Conservation (phyloP, 306 rosid genomes). For the Cyamopsis tetragonoloba region DNA sequence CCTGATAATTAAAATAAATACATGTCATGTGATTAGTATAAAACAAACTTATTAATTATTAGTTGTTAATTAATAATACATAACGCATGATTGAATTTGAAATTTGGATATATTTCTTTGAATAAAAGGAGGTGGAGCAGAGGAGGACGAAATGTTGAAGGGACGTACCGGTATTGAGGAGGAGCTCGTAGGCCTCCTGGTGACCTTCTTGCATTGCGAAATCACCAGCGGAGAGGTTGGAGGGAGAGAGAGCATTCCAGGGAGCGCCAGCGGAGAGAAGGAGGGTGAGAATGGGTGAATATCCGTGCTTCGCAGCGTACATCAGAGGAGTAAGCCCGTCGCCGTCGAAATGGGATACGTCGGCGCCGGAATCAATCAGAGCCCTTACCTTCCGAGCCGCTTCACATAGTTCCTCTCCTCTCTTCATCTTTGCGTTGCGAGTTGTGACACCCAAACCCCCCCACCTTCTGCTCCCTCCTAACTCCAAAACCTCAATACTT, state of each 20-base stretch:
- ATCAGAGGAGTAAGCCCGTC: conserved; percentile 79
- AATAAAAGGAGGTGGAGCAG: background rate
- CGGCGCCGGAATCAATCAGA: conserved; percentile 60
- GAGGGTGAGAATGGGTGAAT: conserved; percentile 43
- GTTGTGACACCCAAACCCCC: conserved; percentile 34
- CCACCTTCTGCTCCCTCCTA: background rate
- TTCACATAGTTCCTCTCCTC: conserved; percentile 49
- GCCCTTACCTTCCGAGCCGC: conserved; percentile 57
- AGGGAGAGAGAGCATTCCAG: conserved; percentile 91
- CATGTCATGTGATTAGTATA: too few species aligned
- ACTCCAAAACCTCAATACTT: background rate
- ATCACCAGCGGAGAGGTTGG: conserved; percentile 72
- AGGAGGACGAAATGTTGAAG: background rate
- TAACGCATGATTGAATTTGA: too few species aligned
- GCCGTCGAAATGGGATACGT: conserved; percentile 54
- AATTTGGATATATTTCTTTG: too few species aligned
- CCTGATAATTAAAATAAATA: conserved; percentile 39
- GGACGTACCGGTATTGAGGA: conserved; percentile 62
- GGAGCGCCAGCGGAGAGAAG: conserved; percentile 85
- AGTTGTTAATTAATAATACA: too few species aligned
- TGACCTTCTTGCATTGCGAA: conserved; percentile 68
- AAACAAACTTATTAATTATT: too few species aligned
- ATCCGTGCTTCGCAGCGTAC: conserved; percentile 86
- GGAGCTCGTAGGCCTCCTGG: conserved; percentile 57
- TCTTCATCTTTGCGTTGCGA: conserved; percentile 47